Evolutionary conservation across 768 basidiomycete species (phyloP).

Genomic region (Macrolepiota albuminosa): DNA sequence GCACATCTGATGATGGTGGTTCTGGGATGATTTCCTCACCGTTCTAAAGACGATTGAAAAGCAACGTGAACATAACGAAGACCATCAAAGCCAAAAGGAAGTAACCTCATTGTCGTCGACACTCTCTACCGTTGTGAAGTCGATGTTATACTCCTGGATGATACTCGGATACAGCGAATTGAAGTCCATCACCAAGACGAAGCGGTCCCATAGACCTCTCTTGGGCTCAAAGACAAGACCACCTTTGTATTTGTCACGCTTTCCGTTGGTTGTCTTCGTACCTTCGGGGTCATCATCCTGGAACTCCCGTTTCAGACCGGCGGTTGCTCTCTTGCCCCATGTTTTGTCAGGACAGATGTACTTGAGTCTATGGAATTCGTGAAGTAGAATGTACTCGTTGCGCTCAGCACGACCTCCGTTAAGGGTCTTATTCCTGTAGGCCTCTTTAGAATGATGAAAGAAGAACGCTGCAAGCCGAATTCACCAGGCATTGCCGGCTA

Average conservation of each 20-base stretch:
- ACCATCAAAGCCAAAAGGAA: background rate
- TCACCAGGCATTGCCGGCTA: constrained; percentile 96
- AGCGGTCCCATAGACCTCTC: constrained; percentile 93
- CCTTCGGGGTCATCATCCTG: constrained; percentile 55
- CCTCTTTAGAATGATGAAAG: background rate
- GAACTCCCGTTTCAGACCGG: constrained; percentile 40
- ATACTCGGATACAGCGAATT: constrained; percentile 99
- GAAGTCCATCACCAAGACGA: constrained; percentile 99
- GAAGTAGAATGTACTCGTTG: constrained; percentile 97
- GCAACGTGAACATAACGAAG: background rate
- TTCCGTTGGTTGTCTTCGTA: constrained; percentile 57
- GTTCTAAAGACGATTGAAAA: constrained; percentile 19
- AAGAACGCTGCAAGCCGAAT: constrained; percentile 16
- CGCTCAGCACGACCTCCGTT: constrained; percentile 98
- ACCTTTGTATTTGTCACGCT: constrained; percentile 96
- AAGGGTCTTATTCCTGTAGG: constrained; percentile 86
- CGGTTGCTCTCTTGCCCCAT: constrained; percentile 68
- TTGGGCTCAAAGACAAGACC: constrained; percentile 97
- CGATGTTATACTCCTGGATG: constrained; percentile 99
- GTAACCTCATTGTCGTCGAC: constrained; percentile 53
- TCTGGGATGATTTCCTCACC: constrained; percentile 89
- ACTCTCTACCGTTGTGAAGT: constrained; percentile 92
- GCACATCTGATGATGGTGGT: constrained; percentile 64
- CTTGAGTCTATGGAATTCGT: constrained; percentile 95
- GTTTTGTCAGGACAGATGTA: constrained; percentile 96